Evolutionary conservation across 73 alveolate genomes (phyloP), one percentile per base, ranked within the genome.

Genomic region (Urostyla sp.): DNA sequence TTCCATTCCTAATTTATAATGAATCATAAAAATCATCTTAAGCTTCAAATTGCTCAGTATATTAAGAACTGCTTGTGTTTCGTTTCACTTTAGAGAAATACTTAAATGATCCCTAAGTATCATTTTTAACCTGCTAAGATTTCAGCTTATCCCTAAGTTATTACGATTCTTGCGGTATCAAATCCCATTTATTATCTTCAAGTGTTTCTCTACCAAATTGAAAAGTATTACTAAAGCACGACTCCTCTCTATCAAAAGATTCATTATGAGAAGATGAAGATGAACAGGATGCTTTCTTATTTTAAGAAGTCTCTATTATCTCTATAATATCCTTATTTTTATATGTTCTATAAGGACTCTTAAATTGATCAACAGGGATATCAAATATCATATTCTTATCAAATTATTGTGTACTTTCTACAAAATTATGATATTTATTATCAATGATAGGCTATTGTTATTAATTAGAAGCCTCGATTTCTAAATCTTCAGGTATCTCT

Each of bases 331-430:
- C 15, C 6, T 37, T 21, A n/a, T 18, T 7, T 43, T 18, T 6
- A 37, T 66, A 6, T 10, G 43, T 16, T 24, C 18, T 66, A 40
- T 10, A 13, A 27, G 8, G 1, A 37, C 28, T 66, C 28, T 5
- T 48, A 5, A 6, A 23, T 4, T 55, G 6, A 15, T 34, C 5
- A 16, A 13, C 18, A 21, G 80, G 80, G 7, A 66, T 32, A 1
- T 66, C 80, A 66, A 66, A 66, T 2, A 66, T 66, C 80, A 66
- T 66, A 66, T 66, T 66, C 43, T 40, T 66, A 66, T 66, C 80
- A 43, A 66, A 44, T 21, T 21, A 27, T 31, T n/a, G 15, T 18
- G 45, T 66, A 27, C 59, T 66, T 24, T 37, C 59, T 18, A 66
- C 63, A 18, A 43, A 18, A 5, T 36, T 31, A 20, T 7, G 6